These are phyloP conservation scores for Zasmidium citrigriseum DNA, from an alignment of 2,329 filamentous ascomycete species.

Conservation along the genomic window DNA sequence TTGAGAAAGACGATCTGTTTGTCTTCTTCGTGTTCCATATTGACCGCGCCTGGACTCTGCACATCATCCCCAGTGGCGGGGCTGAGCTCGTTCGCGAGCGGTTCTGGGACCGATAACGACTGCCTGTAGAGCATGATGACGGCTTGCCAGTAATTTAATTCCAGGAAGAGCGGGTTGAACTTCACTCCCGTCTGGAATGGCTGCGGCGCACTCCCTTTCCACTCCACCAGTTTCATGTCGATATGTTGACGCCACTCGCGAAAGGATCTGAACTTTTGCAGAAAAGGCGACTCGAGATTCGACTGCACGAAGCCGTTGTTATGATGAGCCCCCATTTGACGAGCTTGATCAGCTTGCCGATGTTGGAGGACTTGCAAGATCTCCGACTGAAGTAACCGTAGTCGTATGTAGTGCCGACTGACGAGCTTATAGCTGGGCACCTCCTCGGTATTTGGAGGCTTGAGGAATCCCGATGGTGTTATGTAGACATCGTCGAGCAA, in stretches of 20 bases:
- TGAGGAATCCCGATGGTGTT: slow-evolving; percentile 72
- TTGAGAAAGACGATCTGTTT: slow-evolving; percentile 92
- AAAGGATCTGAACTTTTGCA: slow-evolving; percentile 82
- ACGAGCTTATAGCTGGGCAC: slow-evolving; percentile 83
- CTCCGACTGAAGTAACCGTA: slow-evolving; percentile 87
- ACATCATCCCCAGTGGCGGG: slow-evolving; percentile 57
- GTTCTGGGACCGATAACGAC: slow-evolving; percentile 73
- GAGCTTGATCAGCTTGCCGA: slow-evolving; percentile 80
- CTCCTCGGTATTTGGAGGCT: slow-evolving; percentile 54
- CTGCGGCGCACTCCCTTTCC: slow-evolving; percentile 80
- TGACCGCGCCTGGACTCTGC: slow-evolving; percentile 54
- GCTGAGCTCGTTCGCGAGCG: slow-evolving; percentile 76
- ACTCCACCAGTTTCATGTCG: slow-evolving; percentile 77
- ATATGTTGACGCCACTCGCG: slow-evolving; percentile 86
- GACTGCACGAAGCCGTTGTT: slow-evolving; percentile 75
- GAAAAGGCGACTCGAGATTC: slow-evolving; percentile 78
- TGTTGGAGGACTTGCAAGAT: slow-evolving; percentile 92
- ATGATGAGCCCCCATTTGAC: slow-evolving; percentile 64
- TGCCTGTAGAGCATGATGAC: slow-evolving; percentile 95
- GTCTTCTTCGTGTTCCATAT: slow-evolving; percentile 70
- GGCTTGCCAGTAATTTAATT: slow-evolving; percentile 97
- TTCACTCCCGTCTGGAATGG: slow-evolving; percentile 79
- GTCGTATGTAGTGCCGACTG: slow-evolving; percentile 86
- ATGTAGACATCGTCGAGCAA: slow-evolving; percentile 86
- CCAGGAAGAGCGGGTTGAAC: slow-evolving; percentile 86